These are phyloP conservation scores for Platanthera guangdongensis DNA, from an alignment of 106 monocot species.

Conservation along the genomic window DNA sequence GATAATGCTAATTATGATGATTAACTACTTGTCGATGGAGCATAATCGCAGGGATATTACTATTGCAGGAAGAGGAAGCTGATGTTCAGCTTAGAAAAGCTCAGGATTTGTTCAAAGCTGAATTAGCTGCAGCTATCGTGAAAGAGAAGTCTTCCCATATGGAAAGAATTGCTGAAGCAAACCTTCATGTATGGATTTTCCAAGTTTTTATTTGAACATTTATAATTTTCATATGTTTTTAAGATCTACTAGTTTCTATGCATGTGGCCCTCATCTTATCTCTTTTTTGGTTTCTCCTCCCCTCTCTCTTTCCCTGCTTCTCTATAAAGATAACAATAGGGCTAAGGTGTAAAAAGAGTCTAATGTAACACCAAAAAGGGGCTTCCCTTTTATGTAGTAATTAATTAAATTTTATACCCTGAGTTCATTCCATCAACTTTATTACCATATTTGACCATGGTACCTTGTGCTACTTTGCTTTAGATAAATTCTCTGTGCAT, in stretches of 20 bases:
- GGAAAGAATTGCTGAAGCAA: slow-evolving; percentile 91
- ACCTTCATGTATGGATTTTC: slow-evolving; percentile 56
- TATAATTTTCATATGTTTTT: background rate
- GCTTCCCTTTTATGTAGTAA: too few relatives aligned
- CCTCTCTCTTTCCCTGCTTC: too few relatives aligned
- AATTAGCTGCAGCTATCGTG: slow-evolving; percentile 74
- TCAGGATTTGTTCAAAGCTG: slow-evolving; percentile 75
- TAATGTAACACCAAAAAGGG: too few relatives aligned
- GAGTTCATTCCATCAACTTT: background rate
- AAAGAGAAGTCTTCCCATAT: slow-evolving; percentile 83
- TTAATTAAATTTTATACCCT: background rate
- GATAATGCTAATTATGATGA: background rate
- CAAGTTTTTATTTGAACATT: slow-evolving; percentile 3
- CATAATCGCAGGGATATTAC: background rate
- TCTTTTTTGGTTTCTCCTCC: background rate
- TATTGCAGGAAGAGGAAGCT: slow-evolving; percentile 69
- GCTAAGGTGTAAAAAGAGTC: too few relatives aligned
- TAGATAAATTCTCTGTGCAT: slow-evolving; percentile 93
- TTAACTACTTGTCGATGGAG: background rate
- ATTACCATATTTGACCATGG: background rate
- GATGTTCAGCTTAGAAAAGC: slow-evolving; percentile 35
- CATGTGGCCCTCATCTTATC: background rate
- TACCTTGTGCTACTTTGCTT: background rate
- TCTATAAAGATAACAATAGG: too few relatives aligned
- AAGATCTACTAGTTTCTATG: background rate